These are phyloP conservation scores for Wallacemonas sp. DNA, from an alignment of 208 protist species.

Conservation along the genomic window DNA sequence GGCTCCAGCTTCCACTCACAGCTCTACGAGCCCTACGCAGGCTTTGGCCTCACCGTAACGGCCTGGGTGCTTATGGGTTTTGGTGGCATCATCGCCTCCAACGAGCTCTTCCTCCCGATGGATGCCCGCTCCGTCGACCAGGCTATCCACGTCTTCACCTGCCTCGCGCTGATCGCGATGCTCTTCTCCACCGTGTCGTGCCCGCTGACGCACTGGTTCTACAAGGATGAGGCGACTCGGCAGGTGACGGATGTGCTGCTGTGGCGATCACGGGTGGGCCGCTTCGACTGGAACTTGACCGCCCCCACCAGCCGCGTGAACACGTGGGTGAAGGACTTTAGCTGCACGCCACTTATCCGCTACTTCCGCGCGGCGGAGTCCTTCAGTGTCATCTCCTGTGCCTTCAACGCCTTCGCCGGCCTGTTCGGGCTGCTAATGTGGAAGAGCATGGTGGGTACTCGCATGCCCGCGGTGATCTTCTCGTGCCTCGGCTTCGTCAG, in stretches of 20 bases:
- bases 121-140: slow-evolving; percentile 59
- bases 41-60: slow-evolving; percentile 62
- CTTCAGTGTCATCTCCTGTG: slow-evolving; percentile 56
- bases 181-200: slow-evolving; percentile 55
- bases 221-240: slow-evolving; percentile 56
- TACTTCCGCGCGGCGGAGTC: slow-evolving; percentile 53
- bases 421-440: slow-evolving; percentile 49
- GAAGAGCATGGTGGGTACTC: slow-evolving; percentile 42
- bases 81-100: slow-evolving; percentile 47
- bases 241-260: slow-evolving; percentile 56
- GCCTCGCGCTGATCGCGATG: slow-evolving; percentile 51
- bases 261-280: slow-evolving; percentile 41
- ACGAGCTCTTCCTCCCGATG: slow-evolving; percentile 42
- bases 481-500: slow-evolving; percentile 36
- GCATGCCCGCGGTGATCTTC: slow-evolving; percentile 44
- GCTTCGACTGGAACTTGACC: slow-evolving; percentile 53
- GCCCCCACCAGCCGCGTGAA: slow-evolving; percentile 16
- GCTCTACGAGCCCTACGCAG: slow-evolving; percentile 61
- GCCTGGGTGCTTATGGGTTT: slow-evolving; percentile 59
- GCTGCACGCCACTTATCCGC: slow-evolving; percentile 27
- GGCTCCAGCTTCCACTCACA: slow-evolving; percentile 63
- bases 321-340: slow-evolving; percentile 33
- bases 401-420: slow-evolving; percentile 34
- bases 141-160: slow-evolving; percentile 38
- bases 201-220: slow-evolving; percentile 73